Conservation (phyloP, 176 grass and related monocot genomes). For the Carex scoparia region DNA sequence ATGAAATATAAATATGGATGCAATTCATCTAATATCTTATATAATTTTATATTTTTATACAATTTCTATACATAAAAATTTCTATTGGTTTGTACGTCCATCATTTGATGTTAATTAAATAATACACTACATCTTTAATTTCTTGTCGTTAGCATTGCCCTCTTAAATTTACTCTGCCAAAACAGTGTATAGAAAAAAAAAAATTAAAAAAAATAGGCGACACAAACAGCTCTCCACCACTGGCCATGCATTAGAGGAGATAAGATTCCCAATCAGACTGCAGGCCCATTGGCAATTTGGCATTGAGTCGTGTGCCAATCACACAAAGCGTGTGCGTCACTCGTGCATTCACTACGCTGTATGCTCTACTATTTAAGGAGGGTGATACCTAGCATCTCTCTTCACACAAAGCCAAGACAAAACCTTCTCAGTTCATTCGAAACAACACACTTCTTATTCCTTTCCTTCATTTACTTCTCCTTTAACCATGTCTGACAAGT, state of each 20-base stretch:
- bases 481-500: slow-evolving; percentile 59
- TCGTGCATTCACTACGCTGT: neutral
- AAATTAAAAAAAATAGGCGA: neutral
- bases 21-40: too few relatives aligned
- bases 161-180: neutral
- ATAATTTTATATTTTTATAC: too few relatives aligned
- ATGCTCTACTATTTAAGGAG: slow-evolving; percentile 15
- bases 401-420: slow-evolving; percentile 14
- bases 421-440: neutral
- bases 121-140: too few relatives aligned
- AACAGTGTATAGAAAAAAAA: neutral
- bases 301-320: slow-evolving; percentile 14
- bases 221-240: neutral
- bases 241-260: neutral
- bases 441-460: neutral
- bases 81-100: too few relatives aligned
- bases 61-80: too few relatives aligned
- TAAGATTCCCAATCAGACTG: neutral
- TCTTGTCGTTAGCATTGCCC: too few relatives aligned
- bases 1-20: too few relatives aligned
- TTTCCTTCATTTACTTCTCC: neutral
- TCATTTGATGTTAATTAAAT: too few relatives aligned
- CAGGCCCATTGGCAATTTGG: too few relatives aligned
- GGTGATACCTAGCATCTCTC: neutral
- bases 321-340: slow-evolving; percentile 17